Evolutionary conservation across 768 basidiomycete genomes (phyloP), one percentile per base, ranked within the genome.

Genomic region (Suillus variegatus): DNA sequence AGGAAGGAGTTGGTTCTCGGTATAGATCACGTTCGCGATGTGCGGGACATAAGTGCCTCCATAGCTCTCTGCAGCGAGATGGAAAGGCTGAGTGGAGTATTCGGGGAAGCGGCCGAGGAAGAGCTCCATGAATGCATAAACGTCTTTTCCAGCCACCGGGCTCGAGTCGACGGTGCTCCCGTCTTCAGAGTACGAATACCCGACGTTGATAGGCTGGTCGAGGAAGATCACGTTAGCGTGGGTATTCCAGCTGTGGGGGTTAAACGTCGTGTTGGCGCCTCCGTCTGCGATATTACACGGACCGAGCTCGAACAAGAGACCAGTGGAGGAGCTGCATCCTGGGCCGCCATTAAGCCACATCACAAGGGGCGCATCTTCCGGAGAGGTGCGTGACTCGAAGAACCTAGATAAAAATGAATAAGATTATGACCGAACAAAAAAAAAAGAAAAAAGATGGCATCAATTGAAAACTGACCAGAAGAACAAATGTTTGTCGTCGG

Each of bases 331-430:
- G 63, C 86, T 88, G 78, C 87, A 88, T 10, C 88, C 86, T 25
- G 88, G 88, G 14, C 90, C 90, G 41, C 93, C 93, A 68, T 93
- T 94, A n/a, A 94, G 81, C 96, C 96, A 97, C 56, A 97, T 81
- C 10, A 96, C 83, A 2, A 98, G 83, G 5, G 95, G 96, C 7
- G 92, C 94, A 61, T 86, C 81, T 60, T 84, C 78, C 0, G 97
- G 95, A 20, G 86, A 82, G 62, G 78, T 80, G 43, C 95, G 84
- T 1, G 91, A 87, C 78, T 97, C 96, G 70, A 98, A 95, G 84
- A 94, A 95, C 92, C 92, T 93, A 65, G 1, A 47, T 43, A 65
- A 3, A 47, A 54, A 60, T 46, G 55, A 12, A 60, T 38, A 32
- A 68, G 16, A 25, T 46, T 10, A 52, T 32, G 16, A 52, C 51